Base-by-base conservation (phyloP, 2,329 filamentous ascomycete species). In the Alternaria angustiovoidea region DNA sequence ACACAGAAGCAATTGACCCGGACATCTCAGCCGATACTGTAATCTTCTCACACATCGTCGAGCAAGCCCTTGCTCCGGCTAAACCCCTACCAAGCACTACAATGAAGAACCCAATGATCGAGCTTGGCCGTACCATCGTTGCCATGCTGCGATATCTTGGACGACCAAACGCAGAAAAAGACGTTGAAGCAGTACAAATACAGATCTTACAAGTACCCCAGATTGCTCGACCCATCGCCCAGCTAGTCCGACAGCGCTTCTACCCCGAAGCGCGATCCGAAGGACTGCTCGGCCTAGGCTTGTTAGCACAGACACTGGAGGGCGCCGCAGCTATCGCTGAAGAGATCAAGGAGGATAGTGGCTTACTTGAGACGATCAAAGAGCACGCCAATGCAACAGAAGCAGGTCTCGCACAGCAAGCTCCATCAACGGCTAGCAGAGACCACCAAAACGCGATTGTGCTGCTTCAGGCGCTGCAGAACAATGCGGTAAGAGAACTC, bases 81-180 rank as follows among this genome's bases (percentile, higher is more conserved):
- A 64, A 61, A 18, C 74, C 76, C 26, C 30, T 78, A 3, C 75
- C 76, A 5, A 78, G 76, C 54, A 75, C 73, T n/a, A 61, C 74
- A 1, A 78, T 78, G 75, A 78, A 77, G 59, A 77, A 76, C n/a
- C 63, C 74, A n/a, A 72, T 69, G 63, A 70, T 78, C 34, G 76
- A 79, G 61, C 63, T 76, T 12, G 72, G 71, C 1, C 65, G 73
- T 1, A 70, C 68, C 6, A 69, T 77, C 5, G 63, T 77, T n/a
- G 63, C 68, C 18, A 62, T 68, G 54, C 49, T 68, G 22, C 57
- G 66, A 24, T 62, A 65, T 18, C 62, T 72, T 1, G 68, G 67
- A 20, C 64, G 67, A 28, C 58, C 64, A 4, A 66, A 66, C 24
- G 48, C 65, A 24, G 67, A 69, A 39, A 67, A 69, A 41, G 67